Conservation (phyloP, 306 rosid species). For the Prunus mongolica region DNA sequence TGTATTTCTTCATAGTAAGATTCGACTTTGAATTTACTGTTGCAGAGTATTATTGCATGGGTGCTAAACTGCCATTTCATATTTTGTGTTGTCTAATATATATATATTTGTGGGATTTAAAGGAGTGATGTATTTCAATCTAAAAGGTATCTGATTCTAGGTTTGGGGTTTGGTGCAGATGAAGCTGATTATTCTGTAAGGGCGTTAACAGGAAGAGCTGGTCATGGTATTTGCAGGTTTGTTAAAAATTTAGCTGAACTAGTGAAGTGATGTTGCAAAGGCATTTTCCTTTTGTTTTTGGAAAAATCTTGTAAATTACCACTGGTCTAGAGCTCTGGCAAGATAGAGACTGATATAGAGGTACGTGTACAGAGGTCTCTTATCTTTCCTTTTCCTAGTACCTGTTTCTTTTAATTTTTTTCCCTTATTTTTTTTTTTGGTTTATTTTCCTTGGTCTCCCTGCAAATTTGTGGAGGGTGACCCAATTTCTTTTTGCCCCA, state of each 20-base stretch:
- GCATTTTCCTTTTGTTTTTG: conserved; percentile 36
- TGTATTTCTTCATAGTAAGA: neutral
- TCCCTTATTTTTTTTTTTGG: neutral
- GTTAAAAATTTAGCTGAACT: conserved; percentile 38
- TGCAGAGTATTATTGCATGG: neutral
- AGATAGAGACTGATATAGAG: conserved; percentile 82
- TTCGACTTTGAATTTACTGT: no score
- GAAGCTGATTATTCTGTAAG: conserved; percentile 55
- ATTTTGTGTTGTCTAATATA: neutral
- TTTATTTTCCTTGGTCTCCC: conserved; percentile 31
- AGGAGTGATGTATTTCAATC: neutral
- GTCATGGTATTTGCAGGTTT: conserved; percentile 43
- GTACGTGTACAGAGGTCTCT: conserved; percentile 80
- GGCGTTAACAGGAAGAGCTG: conserved; percentile 46
- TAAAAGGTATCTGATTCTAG: conserved; percentile 19
- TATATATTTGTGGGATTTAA: neutral
- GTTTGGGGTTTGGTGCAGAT: conserved; percentile 47
- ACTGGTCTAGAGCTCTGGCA: conserved; percentile 61
- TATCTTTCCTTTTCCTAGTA: conserved; percentile 49
- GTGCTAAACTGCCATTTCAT: neutral
- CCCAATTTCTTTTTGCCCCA: conserved; percentile 41
- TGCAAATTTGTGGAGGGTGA: conserved; percentile 43
- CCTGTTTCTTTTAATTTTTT: conserved; percentile 27
- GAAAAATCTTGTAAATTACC: conserved; percentile 76
- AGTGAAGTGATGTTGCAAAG: conserved; percentile 41